Percentiles rank a stretch among this genome's conserved stretches.
phyloP scores from a whole-genome alignment of 257 asterid genomes.

The Vinca minor region DNA sequence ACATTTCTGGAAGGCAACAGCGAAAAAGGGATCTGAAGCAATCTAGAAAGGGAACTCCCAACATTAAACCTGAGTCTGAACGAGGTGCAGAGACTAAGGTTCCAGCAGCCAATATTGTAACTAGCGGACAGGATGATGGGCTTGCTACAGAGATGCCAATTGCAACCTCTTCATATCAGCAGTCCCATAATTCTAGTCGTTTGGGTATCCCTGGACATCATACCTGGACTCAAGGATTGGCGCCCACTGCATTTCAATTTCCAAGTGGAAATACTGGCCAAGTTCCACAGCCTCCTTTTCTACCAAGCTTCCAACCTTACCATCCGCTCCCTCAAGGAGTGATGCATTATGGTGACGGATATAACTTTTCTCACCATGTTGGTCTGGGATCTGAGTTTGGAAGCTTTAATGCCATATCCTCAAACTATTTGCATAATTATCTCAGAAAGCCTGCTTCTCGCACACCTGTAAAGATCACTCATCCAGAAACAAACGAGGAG shows the following conservation, averaged over 20 bases:
- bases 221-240: conserved; percentile 27
- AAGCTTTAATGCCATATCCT: conserved; percentile 14
- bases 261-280: conserved; percentile 47
- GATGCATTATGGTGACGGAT: conserved; percentile 63
- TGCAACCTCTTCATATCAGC: conserved; percentile 17
- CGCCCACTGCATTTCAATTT: conserved; percentile 44
- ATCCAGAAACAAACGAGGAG: conserved; percentile 85
- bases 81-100: conserved; percentile 9
- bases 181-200: conserved; percentile 7
- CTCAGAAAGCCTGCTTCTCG: conserved; percentile 35
- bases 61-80: conserved; percentile 11
- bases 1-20: conserved; percentile 13
- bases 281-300: conserved; percentile 56
- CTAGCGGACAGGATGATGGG: conserved; percentile 10
- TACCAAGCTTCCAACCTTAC: conserved; percentile 64
- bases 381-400: conserved; percentile 45
- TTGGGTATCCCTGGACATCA: conserved; percentile 13
- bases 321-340: conserved; percentile 70
- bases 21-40: conserved; percentile 13
- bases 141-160: conserved; percentile 10
- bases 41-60: conserved; percentile 8
- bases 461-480: conserved; percentile 75
- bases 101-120: conserved; percentile 10
- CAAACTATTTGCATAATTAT: conserved; percentile 10
- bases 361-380: conserved; percentile 56